Evolutionary conservation across 1,284 basidiomycete genomes (phyloP).

Genomic region (Microbotryomycetes sp.): DNA sequence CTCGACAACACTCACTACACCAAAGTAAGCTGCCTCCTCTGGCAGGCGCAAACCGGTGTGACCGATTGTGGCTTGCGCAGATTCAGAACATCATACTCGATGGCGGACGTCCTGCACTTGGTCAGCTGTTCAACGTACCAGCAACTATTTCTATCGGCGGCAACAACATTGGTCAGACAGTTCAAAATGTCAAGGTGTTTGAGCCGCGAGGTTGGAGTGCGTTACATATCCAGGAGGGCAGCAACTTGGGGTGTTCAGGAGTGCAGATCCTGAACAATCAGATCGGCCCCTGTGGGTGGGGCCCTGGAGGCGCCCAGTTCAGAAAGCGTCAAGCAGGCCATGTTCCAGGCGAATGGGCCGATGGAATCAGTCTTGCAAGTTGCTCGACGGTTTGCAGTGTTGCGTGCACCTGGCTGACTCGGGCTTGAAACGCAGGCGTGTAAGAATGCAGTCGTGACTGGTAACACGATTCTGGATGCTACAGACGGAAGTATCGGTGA

Average conservation of each 20-base stretch:
- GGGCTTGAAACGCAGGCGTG: slow-evolving; percentile 70
- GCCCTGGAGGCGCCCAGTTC: slow-evolving; percentile 28
- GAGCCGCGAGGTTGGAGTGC: slow-evolving; percentile 35
- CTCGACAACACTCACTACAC: no score
- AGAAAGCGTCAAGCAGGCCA: slow-evolving; percentile 5
- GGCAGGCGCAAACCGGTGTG: no score
- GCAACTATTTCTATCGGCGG: no score
- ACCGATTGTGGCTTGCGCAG: no score
- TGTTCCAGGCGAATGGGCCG: slow-evolving; percentile 20
- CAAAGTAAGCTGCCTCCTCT: no score
- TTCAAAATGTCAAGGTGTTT: slow-evolving; percentile 25
- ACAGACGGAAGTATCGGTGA: no score
- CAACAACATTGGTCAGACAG: no score
- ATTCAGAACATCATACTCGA: no score
- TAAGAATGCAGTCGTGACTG: slow-evolving; percentile 55
- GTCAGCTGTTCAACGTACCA: no score
- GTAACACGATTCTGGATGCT: slow-evolving; percentile 58
- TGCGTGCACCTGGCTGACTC: slow-evolving; percentile 70
- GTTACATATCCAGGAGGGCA: slow-evolving; percentile 28
- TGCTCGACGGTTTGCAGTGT: no score
- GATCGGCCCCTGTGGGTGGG: slow-evolving; percentile 31
- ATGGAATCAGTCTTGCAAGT: not conserved
- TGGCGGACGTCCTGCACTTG: no score
- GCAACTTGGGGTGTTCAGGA: slow-evolving; percentile 18
- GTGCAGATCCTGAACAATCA: slow-evolving; percentile 31